A percentile compares a stretch with the other conserved stretches of the same genome.
Conservation (phyloP, 2,329 filamentous ascomycete genomes). For the Phyllosticta paracitricarpa region DNA sequence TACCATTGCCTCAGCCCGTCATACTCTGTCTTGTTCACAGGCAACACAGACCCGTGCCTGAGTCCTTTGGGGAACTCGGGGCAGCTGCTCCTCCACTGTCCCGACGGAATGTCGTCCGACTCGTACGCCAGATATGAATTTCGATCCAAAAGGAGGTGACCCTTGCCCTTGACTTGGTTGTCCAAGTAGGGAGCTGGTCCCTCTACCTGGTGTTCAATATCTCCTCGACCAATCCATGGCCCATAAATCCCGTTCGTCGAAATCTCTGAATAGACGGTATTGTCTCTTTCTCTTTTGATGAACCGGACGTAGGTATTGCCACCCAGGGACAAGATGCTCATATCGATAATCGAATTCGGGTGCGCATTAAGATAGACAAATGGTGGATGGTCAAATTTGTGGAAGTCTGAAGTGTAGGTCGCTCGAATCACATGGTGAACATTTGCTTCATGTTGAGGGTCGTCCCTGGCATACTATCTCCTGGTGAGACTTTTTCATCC, state of each 20-base stretch:
- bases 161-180: slow-evolving; percentile 22
- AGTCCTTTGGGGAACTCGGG: slow-evolving; percentile 37
- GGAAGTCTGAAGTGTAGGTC: slow-evolving; percentile 47
- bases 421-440: slow-evolving; percentile 40
- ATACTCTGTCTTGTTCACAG: slow-evolving; percentile 36
- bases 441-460: slow-evolving; percentile 39
- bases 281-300: slow-evolving; percentile 45
- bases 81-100: slow-evolving; percentile 32
- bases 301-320: slow-evolving; percentile 41
- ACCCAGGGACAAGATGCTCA: slow-evolving; percentile 45
- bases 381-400: slow-evolving; percentile 40
- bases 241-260: slow-evolving; percentile 42
- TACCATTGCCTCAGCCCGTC: slow-evolving; percentile 27
- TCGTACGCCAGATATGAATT: slow-evolving; percentile 45
- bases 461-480: slow-evolving; percentile 36
- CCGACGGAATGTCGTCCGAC: slow-evolving; percentile 33
- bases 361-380: slow-evolving; percentile 41
- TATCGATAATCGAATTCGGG: slow-evolving; percentile 42
- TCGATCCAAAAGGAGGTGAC: slow-evolving; percentile 37
- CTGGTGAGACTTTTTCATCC: not conserved
- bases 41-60: slow-evolving; percentile 44
- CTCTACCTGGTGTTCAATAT: slow-evolving; percentile 29
- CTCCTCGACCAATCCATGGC: slow-evolving; percentile 41
- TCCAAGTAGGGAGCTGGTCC: slow-evolving; percentile 26
- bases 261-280: slow-evolving; percentile 43